Conservation (phyloP, 2,329 filamentous ascomycete genomes). For the Venturiaceae sp. region DNA sequence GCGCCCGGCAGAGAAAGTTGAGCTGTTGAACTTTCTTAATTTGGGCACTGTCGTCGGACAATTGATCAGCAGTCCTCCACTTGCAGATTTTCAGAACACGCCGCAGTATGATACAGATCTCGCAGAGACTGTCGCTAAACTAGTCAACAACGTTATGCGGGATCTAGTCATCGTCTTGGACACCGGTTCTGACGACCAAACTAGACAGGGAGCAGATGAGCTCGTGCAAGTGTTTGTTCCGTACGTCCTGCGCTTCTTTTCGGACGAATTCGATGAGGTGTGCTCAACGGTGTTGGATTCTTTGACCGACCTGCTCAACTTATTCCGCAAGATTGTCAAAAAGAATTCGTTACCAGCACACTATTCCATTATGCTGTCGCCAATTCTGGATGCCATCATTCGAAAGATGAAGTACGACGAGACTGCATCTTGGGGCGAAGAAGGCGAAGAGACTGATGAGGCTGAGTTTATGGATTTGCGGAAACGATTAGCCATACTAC, state of each 20-base stretch:
- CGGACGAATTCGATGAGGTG: conserved; percentile 96
- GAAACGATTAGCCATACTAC: conserved; percentile 78
- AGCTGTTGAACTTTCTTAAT: conserved; percentile 86
- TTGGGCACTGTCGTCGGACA: conserved; percentile 76
- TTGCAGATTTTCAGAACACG: conserved; percentile 70
- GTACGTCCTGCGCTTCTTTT: conserved; percentile 85
- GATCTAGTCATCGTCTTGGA: conserved; percentile 86
- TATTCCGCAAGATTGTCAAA: conserved; percentile 71
- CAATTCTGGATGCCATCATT: conserved; percentile 85
- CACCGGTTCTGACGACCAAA: conserved; percentile 52
- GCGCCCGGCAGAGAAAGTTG: conserved; percentile 85
- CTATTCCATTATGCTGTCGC: conserved; percentile 74
- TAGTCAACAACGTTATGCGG: conserved; percentile 81
- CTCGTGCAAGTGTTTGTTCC: conserved; percentile 78
- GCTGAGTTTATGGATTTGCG: conserved; percentile 94
- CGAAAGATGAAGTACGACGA: conserved; percentile 97
- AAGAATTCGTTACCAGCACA: conserved; percentile 55
- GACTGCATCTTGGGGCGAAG: conserved; percentile 84
- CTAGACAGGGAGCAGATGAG: conserved; percentile 66
- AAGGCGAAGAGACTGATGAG: conserved; percentile 92
- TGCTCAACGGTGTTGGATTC: conserved; percentile 93
- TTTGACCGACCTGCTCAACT: conserved; percentile 83
- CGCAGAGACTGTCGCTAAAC: conserved; percentile 86
- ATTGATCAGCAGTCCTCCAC: conserved; percentile 71
- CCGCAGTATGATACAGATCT: conserved; percentile 90